Conservation (phyloP, 2,329 filamentous ascomycete genomes). For the Diaporthe aspalathi region DNA sequence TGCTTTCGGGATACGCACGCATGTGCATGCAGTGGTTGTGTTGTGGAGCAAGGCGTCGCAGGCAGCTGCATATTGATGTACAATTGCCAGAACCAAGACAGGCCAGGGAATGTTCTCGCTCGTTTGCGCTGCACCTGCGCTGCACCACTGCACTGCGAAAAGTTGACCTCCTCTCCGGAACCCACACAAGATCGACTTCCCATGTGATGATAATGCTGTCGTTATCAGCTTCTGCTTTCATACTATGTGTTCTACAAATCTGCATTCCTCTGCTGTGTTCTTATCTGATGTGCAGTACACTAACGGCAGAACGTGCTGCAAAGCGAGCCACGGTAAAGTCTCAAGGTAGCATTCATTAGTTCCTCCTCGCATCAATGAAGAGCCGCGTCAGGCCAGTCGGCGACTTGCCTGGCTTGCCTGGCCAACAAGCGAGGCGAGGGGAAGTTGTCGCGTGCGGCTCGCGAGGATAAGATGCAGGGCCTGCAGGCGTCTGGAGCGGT, state of each 20-base stretch:
- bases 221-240: background rate
- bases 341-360: too few relatives aligned
- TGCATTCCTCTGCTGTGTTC: background rate
- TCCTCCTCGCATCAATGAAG: background rate
- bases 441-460: background rate
- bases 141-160: background rate
- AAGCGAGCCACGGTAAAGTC: background rate
- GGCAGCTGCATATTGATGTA: too few relatives aligned
- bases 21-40: background rate
- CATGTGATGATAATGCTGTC: constrained; percentile 5
- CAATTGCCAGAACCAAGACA: too few relatives aligned
- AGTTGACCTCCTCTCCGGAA: too few relatives aligned
- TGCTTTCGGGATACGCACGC: constrained; percentile 12
- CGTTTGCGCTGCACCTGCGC: background rate
- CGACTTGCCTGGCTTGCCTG: background rate
- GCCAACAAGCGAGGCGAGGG: background rate
- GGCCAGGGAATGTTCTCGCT: constrained; percentile 9
- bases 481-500: constrained; percentile 27
- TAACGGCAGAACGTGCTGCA: background rate
- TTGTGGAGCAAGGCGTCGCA: constrained; percentile 7
- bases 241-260: background rate
- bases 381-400: background rate
- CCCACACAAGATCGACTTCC: background rate
- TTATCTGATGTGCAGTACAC: background rate
- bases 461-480: constrained; percentile 4